Conservation (phyloP, 2,329 filamentous ascomycete species). For the Scedosporium minutisporum region DNA sequence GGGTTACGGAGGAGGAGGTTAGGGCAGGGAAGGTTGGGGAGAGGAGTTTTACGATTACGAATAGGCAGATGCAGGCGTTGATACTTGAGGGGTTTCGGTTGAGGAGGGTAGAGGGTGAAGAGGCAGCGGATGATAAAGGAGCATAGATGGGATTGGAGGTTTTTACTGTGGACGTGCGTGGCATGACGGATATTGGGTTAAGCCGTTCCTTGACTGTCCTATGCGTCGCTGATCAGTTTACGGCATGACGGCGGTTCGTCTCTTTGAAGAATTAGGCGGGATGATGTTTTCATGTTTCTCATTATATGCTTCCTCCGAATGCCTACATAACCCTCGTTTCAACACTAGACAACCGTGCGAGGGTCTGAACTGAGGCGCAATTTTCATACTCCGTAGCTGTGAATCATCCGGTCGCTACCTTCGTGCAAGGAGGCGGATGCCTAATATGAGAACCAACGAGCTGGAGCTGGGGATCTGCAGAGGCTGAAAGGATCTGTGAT, state of each 20-base stretch:
- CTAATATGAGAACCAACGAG: not conserved
- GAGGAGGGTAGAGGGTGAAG: not conserved
- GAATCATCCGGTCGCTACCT: not conserved
- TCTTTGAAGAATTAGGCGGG: no score
- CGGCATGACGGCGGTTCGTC: no score
- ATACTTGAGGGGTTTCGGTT: conserved; percentile 21
- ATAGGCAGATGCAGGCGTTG: conserved; percentile 15
- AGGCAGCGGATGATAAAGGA: not conserved
- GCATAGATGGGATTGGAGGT: not conserved
- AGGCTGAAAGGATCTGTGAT: no score
- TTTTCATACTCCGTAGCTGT: not conserved
- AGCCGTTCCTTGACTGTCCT: no score
- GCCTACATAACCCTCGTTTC: no score
- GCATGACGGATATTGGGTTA: not conserved
- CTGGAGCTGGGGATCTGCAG: no score
- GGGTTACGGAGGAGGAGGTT: conserved; percentile 29
- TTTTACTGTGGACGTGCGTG: not conserved
- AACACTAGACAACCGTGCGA: not conserved
- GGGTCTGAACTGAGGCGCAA: not conserved
- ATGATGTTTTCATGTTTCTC: no score
- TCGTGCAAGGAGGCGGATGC: no score
- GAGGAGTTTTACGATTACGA: conserved; percentile 22
- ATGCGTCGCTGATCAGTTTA: no score
- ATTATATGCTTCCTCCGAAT: no score
- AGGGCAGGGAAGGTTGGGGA: conserved; percentile 16